Conservation (phyloP, 2,329 filamentous ascomycete genomes). For the Penicillium expansum region DNA sequence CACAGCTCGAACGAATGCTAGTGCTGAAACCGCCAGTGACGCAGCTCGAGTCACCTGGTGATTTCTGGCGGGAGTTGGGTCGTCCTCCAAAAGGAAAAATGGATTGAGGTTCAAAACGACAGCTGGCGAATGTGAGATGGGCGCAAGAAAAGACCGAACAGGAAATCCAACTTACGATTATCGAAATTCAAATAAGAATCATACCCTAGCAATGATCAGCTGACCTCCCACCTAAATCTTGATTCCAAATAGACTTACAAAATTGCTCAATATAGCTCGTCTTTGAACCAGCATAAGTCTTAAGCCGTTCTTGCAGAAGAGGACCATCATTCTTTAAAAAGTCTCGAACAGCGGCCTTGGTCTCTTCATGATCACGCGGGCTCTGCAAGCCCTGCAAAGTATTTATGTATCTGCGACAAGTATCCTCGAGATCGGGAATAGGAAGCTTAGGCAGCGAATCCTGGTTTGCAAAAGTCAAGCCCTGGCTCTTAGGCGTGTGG, state of each 20-base stretch:
- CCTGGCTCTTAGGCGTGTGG: constrained; percentile 50
- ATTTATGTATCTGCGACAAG: constrained; percentile 74
- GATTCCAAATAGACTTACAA: constrained; percentile 59
- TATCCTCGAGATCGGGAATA: constrained; percentile 80
- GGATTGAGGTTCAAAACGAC: constrained; percentile 97
- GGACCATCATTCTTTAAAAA: constrained; percentile 80
- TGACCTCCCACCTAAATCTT: not conserved
- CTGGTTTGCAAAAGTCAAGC: constrained; percentile 85
- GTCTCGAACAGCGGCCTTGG: constrained; percentile 72
- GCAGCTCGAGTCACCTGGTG: constrained; percentile 95
- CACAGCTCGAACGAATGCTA: constrained; percentile 90
- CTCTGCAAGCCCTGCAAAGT: constrained; percentile 79
- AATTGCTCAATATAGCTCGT: constrained; percentile 99
- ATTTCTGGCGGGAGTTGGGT: constrained; percentile 92
- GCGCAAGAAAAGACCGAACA: not conserved
- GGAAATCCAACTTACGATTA: constrained; percentile 57
- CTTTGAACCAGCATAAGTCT: constrained; percentile 84
- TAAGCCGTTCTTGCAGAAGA: constrained; percentile 80
- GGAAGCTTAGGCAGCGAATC: constrained; percentile 87
- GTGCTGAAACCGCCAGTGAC: constrained; percentile 82
- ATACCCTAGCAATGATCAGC: constrained; percentile 66
- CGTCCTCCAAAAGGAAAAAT: constrained; percentile 95
- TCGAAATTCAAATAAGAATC: constrained; percentile 98
- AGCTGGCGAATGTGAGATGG: constrained; percentile 41
- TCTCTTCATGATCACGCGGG: constrained; percentile 77